Conservation (phyloP, 257 asterid genomes). For the Jacaranda copaia region DNA sequence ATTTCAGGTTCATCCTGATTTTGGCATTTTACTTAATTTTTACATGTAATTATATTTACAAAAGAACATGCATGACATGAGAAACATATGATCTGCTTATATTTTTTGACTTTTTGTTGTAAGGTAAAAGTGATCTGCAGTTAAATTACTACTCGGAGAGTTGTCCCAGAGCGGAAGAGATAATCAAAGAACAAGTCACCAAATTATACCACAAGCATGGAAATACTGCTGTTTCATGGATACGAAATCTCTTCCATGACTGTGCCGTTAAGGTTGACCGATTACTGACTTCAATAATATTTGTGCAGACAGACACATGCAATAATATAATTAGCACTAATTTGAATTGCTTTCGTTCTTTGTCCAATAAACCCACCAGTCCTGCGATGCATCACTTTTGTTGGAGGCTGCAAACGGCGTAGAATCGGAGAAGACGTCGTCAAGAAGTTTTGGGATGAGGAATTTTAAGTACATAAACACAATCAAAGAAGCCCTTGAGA, state of each 20-base stretch:
- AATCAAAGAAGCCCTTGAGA: constrained; percentile 71
- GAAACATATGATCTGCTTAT: too few relatives aligned
- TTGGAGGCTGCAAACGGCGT: constrained; percentile 54
- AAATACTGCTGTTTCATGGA: constrained; percentile 82
- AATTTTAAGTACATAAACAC: constrained; percentile 66
- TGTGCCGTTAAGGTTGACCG: constrained; percentile 68
- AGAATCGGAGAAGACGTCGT: constrained; percentile 65
- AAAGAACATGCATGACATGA: too few relatives aligned
- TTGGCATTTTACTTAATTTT: too few relatives aligned
- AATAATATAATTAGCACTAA: too few relatives aligned
- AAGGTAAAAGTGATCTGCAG: constrained; percentile 60
- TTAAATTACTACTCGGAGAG: constrained; percentile 66
- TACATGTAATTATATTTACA: too few relatives aligned
- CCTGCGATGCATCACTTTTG: constrained; percentile 87
- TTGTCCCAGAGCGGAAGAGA: constrained; percentile 80
- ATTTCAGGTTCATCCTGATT: too few relatives aligned
- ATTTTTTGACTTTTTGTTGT: constrained; percentile 9
- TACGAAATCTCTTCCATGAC: constrained; percentile 88
- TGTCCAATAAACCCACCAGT: constrained; percentile 36
- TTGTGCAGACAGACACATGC: background rate
- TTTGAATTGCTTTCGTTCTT: too few relatives aligned
- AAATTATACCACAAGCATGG: constrained; percentile 60
- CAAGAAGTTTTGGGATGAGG: constrained; percentile 76
- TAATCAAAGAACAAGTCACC: constrained; percentile 67
- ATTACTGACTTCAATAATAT: background rate